phyloP scores from a whole-genome alignment of 768 basidiomycete species.

The Xanthoconium purpureum region DNA sequence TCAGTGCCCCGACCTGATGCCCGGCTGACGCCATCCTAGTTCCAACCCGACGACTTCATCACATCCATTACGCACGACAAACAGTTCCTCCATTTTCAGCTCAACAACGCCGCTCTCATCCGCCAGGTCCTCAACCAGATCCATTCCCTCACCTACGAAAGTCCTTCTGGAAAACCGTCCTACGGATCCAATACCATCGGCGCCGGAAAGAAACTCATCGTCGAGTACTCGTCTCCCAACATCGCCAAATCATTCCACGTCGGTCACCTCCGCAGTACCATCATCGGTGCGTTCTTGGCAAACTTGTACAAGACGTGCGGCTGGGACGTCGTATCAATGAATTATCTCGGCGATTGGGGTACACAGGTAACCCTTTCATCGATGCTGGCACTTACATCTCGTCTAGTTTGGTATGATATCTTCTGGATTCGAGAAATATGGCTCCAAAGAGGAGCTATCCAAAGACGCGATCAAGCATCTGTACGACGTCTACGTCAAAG shows the following conservation, averaged over 20 bases:
- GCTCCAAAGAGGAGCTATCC: conserved; percentile 77
- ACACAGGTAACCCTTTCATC: conserved; percentile 65
- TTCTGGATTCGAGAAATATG: conserved; percentile 89
- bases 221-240: conserved; percentile 96
- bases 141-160: conserved; percentile 64
- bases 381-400: background rate
- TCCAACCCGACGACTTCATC: conserved; percentile 80
- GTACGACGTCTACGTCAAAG: conserved; percentile 91
- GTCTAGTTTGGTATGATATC: conserved; percentile 84
- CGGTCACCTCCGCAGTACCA: conserved; percentile 95
- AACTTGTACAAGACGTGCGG: conserved; percentile 92
- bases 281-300: conserved; percentile 91
- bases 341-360: conserved; percentile 98
- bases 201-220: conserved; percentile 75
- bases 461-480: conserved; percentile 93
- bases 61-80: conserved; percentile 66
- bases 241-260: conserved; percentile 99
- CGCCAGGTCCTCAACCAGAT: conserved; percentile 70
- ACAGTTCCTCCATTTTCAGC: conserved; percentile 80
- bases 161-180: conserved; percentile 54
- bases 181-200: conserved; percentile 83
- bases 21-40: conserved; percentile 62
- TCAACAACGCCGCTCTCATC: conserved; percentile 59
- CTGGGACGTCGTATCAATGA: conserved; percentile 88
- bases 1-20: no score